Evolutionary conservation across 345 rosid genomes (phyloP), one percentile per base, ranked within the genome.

Genomic region (Noccaea bulbosa): DNA sequence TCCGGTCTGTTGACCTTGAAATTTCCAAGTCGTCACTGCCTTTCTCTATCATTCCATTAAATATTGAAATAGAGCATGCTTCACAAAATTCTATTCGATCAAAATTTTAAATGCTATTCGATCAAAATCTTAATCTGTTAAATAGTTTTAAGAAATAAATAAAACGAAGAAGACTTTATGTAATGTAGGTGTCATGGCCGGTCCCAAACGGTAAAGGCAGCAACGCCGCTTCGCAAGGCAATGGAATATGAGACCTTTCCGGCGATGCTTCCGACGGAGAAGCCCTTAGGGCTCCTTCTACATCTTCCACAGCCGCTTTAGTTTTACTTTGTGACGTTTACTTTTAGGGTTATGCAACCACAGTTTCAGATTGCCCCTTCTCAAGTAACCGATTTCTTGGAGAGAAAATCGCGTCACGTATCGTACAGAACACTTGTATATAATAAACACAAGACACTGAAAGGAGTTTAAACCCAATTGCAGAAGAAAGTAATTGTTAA

Each of bases 161-260:
- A 24, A 24, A 24, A 24, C 2, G 27, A 24, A 24, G 27, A 24
- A 24, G 27, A 24, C 27, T 24, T 24, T 24, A 24, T 24, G 27
- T 24, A 14, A 37, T 79, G 73, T 69, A 35, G 53, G 80, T 71
- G 77, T 70, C 83, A 83, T 83, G 80, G 83, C 81, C 72, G 57
- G 60, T 57, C 83, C 67, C 72, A 77, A 63, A 66, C 65, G 64
- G 71, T 77, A 79, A 82, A 60, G 17, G 81, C 83, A 67, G 75
- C 86, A 32, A 80, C 78, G 83, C 84, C 30, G 78, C 84, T 83
- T 30, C 82, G 71, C 24, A 71, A 64, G 79, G 82, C 78, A 7
- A 76, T 67, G 81, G 71, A 73, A 76, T 76, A 83, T 78, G 81
- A 61, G 34, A 75, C 67, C 77, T 8, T 44, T 44, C 49, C 43